phyloP scores from a whole-genome alignment of 2,329 filamentous ascomycete species.

The Xylariaceae sp. region DNA sequence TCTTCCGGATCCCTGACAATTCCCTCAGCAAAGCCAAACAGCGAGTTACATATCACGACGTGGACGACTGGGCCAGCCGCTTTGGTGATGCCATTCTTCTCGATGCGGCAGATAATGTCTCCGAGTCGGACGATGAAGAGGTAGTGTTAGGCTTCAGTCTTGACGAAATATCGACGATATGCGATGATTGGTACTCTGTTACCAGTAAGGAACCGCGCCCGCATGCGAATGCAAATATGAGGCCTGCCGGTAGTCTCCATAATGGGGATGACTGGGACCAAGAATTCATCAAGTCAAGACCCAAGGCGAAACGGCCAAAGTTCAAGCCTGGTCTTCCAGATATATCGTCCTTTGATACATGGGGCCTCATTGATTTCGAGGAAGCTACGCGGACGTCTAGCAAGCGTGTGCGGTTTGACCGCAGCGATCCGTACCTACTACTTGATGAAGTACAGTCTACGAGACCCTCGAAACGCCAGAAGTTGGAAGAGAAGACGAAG shows the following conservation, averaged over 20 bases:
- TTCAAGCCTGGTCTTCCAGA: slow-evolving; percentile 56
- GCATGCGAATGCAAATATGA: slow-evolving; percentile 19
- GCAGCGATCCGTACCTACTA: slow-evolving; percentile 83
- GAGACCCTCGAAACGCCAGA: slow-evolving; percentile 56
- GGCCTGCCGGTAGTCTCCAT: slow-evolving; percentile 40
- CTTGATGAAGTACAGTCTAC: slow-evolving; percentile 71
- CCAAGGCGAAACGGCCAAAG: slow-evolving; percentile 64
- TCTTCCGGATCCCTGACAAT: slow-evolving; percentile 70
- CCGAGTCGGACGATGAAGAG: slow-evolving; percentile 44
- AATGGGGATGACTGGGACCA: slow-evolving; percentile 62
- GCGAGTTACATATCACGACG: slow-evolving; percentile 44
- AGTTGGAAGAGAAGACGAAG: slow-evolving; percentile 54
- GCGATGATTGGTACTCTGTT: slow-evolving; percentile 75
- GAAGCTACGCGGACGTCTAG: slow-evolving; percentile 66
- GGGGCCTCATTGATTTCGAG: slow-evolving; percentile 78
- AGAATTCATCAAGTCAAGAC: slow-evolving; percentile 51
- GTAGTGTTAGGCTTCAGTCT: slow-evolving; percentile 71
- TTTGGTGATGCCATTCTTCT: slow-evolving; percentile 41
- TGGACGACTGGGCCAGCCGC: slow-evolving; percentile 47
- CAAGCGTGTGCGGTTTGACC: slow-evolving; percentile 76
- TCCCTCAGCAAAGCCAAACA: slow-evolving; percentile 51
- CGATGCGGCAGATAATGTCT: slow-evolving; percentile 35
- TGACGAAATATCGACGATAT: slow-evolving; percentile 78
- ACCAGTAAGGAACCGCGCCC: slow-evolving; percentile 7
- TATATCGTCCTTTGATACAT: slow-evolving; percentile 57